Evolutionary conservation across 306 rosid genomes (phyloP), one percentile per base, ranked within the genome.

Genomic region (Casuarina cunninghamiana): DNA sequence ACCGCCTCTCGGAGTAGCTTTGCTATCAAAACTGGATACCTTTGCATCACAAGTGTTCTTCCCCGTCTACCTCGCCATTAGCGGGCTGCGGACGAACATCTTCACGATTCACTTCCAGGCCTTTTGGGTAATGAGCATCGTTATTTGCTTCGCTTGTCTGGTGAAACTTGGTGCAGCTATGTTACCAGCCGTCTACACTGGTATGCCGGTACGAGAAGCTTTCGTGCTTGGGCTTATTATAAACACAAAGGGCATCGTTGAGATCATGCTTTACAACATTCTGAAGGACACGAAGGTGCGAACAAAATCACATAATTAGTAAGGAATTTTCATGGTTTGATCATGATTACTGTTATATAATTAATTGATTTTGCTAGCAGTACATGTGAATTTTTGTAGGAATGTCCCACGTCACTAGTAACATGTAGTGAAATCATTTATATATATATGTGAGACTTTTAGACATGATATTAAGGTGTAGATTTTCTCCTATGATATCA

Each of bases 181-280:
- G 85, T 7, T 89, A 62, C 78, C 87, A 7, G 93, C 91, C 44
- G 63, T 75, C 75, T 83, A 42, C 54, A 38, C 2, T 77, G 73
- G 86, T 16, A 21, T 86, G 4, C 75, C 82, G 15, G 39, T 35
- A 54, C 79, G 65, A 63, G 89, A 92, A 0, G 86, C 91, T 61
- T 57, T 77, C 19, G 74, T 90, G 60, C 82, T 90, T 6, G 96
- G 93, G 2, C 81, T 92, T 15, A 65, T 90, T 55, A 73, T 92
- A 46, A 92, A 92, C 70, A 88, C 91, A 17, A 90, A 81, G 71
- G 97, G 97, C 41, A 74, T 88, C 43, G 75, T 74, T 7, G 96
- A 92, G 79, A 79, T 92, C 70, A 48, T 43, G 17, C 5, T 82
- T 70, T 92, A 6, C 86, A 87, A 86, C 65, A 5, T 89, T 3